phyloP scores from a whole-genome alignment of 1,139 yeast species.

The Pneumocystis wakefieldiae region DNA sequence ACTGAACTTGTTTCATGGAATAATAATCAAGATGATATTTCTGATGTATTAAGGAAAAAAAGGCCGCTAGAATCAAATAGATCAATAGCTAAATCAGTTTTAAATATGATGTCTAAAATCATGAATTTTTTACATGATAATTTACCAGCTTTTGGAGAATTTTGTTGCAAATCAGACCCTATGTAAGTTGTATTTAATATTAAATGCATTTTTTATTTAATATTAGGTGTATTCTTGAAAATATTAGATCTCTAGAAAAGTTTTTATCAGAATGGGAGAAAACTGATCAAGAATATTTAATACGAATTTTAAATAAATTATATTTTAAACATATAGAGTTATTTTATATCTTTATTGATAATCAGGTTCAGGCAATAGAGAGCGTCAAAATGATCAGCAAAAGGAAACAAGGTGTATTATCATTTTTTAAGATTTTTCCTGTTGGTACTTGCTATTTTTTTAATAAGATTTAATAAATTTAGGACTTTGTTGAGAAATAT shows the following conservation, averaged over 20 bases:
- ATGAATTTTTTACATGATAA: conserved; percentile 41
- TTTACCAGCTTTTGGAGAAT: conserved; percentile 27
- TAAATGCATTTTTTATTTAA: not conserved
- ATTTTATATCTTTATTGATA: conserved; percentile 48
- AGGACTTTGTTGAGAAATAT: not conserved
- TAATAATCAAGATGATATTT: conserved; percentile 23
- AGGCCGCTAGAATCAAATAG: conserved; percentile 35
- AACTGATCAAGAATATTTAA: conserved; percentile 54
- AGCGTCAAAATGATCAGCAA: conserved; percentile 35
- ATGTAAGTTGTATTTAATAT: conserved; percentile 23
- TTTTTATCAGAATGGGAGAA: conserved; percentile 28
- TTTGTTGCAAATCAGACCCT: conserved; percentile 25
- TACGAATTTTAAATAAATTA: conserved; percentile 37
- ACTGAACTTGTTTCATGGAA: conserved; percentile 32
- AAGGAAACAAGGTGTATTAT: conserved; percentile 30
- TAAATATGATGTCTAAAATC: conserved; percentile 37
- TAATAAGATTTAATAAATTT: not conserved
- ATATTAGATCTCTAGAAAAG: conserved; percentile 31
- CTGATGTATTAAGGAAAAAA: conserved; percentile 18
- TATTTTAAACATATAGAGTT: conserved; percentile 36
- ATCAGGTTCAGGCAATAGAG: conserved; percentile 40
- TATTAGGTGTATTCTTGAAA: conserved; percentile 20
- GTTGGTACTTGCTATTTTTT: not conserved
- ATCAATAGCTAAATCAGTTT: conserved; percentile 39
- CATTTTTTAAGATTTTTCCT: conserved; percentile 33